Percentiles rank a stretch among this genome's conserved stretches.
These are phyloP conservation scores for Cavenderia fasciculata DNA, from an alignment of 78 protist genomes.

Conservation along the genomic window DNA sequence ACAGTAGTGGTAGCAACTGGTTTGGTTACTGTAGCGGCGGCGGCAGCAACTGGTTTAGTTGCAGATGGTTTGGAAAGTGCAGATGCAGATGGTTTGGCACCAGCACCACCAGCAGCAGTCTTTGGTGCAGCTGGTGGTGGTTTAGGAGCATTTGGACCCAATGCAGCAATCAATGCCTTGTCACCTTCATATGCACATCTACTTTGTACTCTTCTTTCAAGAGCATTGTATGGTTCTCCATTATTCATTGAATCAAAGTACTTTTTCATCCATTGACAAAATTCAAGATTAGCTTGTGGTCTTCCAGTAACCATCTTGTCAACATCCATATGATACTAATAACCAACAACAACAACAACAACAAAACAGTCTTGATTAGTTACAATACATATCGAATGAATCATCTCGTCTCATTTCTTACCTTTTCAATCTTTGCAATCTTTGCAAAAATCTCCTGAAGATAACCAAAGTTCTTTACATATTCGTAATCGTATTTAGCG, in stretches of 20 bases:
- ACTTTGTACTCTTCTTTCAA: slow-evolving; percentile 27
- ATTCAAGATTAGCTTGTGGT: slow-evolving; percentile 95
- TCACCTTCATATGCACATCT: slow-evolving; percentile 19
- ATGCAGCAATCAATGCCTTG: slow-evolving; percentile 7
- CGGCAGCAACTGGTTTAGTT: slow-evolving; percentile 15
- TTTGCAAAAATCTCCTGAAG: slow-evolving; percentile 85
- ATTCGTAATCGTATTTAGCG: slow-evolving; percentile 93
- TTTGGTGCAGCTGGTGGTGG: slow-evolving; percentile 18
- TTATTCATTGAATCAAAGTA: slow-evolving; percentile 73
- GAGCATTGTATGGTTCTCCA: slow-evolving; percentile 76
- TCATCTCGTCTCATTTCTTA: not conserved
- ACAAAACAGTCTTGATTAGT: not conserved
- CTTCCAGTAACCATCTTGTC: slow-evolving; percentile 85
- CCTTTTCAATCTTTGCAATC: slow-evolving; percentile 83
- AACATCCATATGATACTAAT: too few species aligned
- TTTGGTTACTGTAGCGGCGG: slow-evolving; percentile 25
- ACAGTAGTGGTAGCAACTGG: not conserved
- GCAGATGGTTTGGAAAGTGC: not conserved
- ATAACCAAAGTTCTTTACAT: slow-evolving; percentile 86
- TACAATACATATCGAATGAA: not conserved
- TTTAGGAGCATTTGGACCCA: slow-evolving; percentile 25
- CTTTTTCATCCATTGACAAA: slow-evolving; percentile 94
- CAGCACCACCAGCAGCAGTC: slow-evolving; percentile 6
- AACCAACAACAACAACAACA: too few species aligned
- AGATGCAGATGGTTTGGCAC: slow-evolving; percentile 21